These are phyloP conservation scores for Neoscytalidium dimidiatum DNA, from an alignment of 2,329 filamentous ascomycete species.

Conservation along the genomic window DNA sequence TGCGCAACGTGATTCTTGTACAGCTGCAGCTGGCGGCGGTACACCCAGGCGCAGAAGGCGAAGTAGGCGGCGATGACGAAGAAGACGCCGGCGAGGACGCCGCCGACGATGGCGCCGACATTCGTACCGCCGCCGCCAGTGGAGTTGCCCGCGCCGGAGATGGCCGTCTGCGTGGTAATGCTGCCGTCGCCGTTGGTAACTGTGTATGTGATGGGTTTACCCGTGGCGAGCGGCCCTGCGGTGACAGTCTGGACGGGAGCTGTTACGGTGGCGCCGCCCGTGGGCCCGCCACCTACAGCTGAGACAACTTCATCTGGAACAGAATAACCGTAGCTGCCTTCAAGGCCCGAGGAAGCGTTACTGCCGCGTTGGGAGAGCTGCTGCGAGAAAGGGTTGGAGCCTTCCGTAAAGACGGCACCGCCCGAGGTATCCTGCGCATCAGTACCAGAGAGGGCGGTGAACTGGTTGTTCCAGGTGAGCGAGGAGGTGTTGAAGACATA, in stretches of 20 bases:
- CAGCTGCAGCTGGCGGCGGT: slow-evolving; percentile 68
- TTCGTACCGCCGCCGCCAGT: slow-evolving; percentile 40
- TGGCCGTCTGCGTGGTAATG: slow-evolving; percentile 40
- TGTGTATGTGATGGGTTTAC: slow-evolving; percentile 69
- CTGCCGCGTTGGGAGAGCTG: slow-evolving; percentile 51
- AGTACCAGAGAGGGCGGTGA: slow-evolving; percentile 64
- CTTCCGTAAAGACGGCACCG: slow-evolving; percentile 24
- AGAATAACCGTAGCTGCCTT: slow-evolving; percentile 64
- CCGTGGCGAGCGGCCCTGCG: slow-evolving; percentile 70
- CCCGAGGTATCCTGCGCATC: slow-evolving; percentile 33
- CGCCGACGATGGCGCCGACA: slow-evolving; percentile 58
- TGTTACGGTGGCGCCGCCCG: slow-evolving; percentile 70
- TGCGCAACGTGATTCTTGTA: slow-evolving; percentile 72
- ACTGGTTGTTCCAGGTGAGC: slow-evolving; percentile 68
- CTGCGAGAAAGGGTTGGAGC: slow-evolving; percentile 49
- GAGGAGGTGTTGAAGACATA: slow-evolving; percentile 77
- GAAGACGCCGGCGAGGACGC: slow-evolving; percentile 66
- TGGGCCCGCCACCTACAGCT: slow-evolving; percentile 67
- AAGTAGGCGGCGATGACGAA: slow-evolving; percentile 65
- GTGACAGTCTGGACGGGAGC: slow-evolving; percentile 64
- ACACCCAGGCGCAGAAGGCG: slow-evolving; percentile 72
- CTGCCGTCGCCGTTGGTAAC: slow-evolving; percentile 43
- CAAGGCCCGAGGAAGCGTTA: slow-evolving; percentile 55
- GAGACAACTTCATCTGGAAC: slow-evolving; percentile 66
- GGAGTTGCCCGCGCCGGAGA: slow-evolving; percentile 28